Evolutionary conservation across 805 yeast species (phyloP).

Genomic region (Pichia thaimueangensis): DNA sequence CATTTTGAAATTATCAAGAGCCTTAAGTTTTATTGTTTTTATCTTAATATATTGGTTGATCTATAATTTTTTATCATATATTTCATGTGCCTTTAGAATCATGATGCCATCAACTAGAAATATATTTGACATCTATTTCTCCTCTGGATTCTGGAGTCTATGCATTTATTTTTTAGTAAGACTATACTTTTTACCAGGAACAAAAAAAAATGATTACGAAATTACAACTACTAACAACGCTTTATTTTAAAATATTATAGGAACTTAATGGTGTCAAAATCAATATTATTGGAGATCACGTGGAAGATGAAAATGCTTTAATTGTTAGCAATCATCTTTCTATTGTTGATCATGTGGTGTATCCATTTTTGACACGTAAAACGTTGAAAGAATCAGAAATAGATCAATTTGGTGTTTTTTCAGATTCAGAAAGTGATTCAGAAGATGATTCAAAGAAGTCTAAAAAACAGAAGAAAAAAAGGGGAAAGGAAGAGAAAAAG

Average conservation of each 20-base stretch:
- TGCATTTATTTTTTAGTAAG: conserved; percentile 27
- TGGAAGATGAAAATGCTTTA: conserved; percentile 33
- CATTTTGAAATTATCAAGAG: conserved; percentile 15
- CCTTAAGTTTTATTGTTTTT: conserved; percentile 19
- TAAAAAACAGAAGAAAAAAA: background rate
- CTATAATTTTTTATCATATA: conserved; percentile 14
- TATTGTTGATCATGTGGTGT: conserved; percentile 54
- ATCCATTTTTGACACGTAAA: conserved; percentile 37
- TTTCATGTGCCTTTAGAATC: conserved; percentile 16
- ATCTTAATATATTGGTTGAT: conserved; percentile 16
- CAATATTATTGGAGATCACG: conserved; percentile 37
- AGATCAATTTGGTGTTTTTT: background rate
- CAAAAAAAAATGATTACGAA: background rate
- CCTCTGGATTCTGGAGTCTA: conserved; percentile 30
- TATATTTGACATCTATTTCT: conserved; percentile 19
- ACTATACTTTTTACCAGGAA: too few relatives aligned
- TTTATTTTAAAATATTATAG: conserved; percentile 17
- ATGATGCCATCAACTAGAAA: conserved; percentile 20
- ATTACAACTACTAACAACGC: conserved; percentile 10
- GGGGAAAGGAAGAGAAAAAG: conserved; percentile 1
- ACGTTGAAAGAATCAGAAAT: conserved; percentile 5
- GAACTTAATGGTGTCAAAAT: conserved; percentile 34
- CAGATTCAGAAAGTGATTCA: conserved; percentile 1
- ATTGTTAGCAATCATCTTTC: conserved; percentile 58
- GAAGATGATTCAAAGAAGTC: conserved; percentile 5